These are phyloP conservation scores for Huntiella decipiens DNA, from an alignment of 2,329 filamentous ascomycete species.

Conservation along the genomic window DNA sequence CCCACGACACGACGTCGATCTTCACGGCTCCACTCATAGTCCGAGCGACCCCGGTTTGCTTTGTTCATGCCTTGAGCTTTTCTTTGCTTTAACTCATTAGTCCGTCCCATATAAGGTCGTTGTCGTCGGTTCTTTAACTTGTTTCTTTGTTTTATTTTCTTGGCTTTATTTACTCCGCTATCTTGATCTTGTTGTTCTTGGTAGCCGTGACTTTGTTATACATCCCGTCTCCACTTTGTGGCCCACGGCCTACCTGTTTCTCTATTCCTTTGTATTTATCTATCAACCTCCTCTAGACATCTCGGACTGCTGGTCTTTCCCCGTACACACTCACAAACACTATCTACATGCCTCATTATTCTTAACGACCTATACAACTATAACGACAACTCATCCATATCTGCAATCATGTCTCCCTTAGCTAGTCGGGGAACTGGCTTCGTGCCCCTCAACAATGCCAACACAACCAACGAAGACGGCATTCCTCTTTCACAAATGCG, in stretches of 20 bases:
- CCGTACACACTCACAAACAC: neutral
- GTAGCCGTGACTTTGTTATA: neutral
- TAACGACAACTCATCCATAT: neutral
- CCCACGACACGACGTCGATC: no score
- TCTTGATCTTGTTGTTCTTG: neutral
- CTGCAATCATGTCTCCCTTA: slow-evolving; percentile 14
- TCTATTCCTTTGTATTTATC: neutral
- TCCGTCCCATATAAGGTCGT: no score
- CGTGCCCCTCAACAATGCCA: slow-evolving; percentile 22
- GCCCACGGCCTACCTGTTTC: neutral
- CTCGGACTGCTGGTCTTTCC: slow-evolving; percentile 4
- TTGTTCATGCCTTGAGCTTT: no score
- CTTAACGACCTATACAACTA: neutral
- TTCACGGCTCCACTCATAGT: no score
- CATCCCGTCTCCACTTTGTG: neutral
- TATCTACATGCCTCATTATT: neutral
- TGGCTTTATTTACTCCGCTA: neutral
- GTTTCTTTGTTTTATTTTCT: neutral
- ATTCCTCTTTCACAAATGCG: slow-evolving; percentile 38
- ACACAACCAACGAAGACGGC: slow-evolving; percentile 20
- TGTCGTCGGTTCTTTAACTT: neutral
- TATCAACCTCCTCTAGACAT: neutral
- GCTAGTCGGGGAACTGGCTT: slow-evolving; percentile 26
- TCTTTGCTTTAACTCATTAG: no score
- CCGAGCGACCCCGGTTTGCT: no score